phyloP scores from a whole-genome alignment of 331 rosid species.

The Pyracantha coccinea region DNA sequence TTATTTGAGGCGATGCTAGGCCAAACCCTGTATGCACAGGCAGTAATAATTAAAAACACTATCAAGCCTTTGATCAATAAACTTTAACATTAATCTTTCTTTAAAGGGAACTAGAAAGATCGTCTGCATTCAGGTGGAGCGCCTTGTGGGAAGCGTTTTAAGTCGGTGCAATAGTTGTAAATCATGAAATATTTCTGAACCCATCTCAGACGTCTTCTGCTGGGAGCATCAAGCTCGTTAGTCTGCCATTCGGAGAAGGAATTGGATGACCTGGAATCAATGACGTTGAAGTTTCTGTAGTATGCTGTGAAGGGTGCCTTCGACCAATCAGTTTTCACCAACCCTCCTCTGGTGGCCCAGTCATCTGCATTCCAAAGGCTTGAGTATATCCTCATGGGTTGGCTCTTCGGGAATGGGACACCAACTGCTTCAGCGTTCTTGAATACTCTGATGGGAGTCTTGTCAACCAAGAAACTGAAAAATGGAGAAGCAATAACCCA shows the following conservation, averaged over 20 bases:
- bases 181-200: slow-evolving; percentile 80
- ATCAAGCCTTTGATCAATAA: too few relatives aligned
- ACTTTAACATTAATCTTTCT: neutral
- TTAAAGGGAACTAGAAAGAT: neutral
- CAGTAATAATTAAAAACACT: too few relatives aligned
- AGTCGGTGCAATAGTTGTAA: slow-evolving; percentile 62
- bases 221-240: slow-evolving; percentile 54
- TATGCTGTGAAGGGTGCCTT: slow-evolving; percentile 86
- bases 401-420: slow-evolving; percentile 76
- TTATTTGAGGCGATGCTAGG: too few relatives aligned
- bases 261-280: slow-evolving; percentile 20
- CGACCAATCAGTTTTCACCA: slow-evolving; percentile 81
- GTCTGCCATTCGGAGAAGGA: slow-evolving; percentile 29
- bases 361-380: slow-evolving; percentile 80
- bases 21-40: too few relatives aligned
- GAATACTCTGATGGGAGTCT: slow-evolving; percentile 68
- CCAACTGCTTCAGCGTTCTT: slow-evolving; percentile 58
- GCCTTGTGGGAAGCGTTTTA: slow-evolving; percentile 62
- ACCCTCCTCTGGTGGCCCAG: slow-evolving; percentile 82
- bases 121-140: slow-evolving; percentile 54
- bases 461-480: slow-evolving; percentile 68
- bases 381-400: slow-evolving; percentile 68
- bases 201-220: slow-evolving; percentile 75
- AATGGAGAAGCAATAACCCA: neutral
- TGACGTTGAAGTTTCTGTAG: slow-evolving; percentile 62